Conservation (phyloP, 441 rosid genomes). For the Capsella rubella region DNA sequence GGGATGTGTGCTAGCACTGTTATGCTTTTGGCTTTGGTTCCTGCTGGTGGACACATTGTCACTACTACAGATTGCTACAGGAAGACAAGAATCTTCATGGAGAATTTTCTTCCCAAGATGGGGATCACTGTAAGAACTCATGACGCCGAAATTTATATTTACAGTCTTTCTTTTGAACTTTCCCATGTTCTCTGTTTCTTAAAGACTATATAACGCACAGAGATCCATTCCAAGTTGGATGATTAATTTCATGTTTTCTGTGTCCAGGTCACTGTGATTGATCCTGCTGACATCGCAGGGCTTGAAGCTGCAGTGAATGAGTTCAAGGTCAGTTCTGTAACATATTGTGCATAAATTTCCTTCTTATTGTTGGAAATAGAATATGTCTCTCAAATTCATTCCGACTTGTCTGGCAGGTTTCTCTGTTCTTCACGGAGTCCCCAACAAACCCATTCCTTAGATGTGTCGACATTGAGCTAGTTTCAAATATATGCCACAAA, state of each 20-base stretch:
- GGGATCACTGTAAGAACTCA: constrained; percentile 71
- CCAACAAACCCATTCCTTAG: constrained; percentile 97
- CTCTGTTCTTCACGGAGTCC: constrained; percentile 93
- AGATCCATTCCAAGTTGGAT: constrained; percentile 4
- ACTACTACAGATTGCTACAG: constrained; percentile 98
- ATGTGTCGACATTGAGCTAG: constrained; percentile 92
- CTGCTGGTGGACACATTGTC: constrained; percentile 94
- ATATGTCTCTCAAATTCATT: constrained; percentile 17
- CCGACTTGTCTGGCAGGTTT: constrained; percentile 60
- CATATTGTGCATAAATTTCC: background rate
- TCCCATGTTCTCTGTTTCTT: constrained; percentile 9
- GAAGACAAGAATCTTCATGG: constrained; percentile 96
- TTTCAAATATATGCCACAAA: constrained; percentile 83
- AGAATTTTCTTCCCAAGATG: constrained; percentile 89
- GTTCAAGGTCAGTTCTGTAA: constrained; percentile 61
- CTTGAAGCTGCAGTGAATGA: constrained; percentile 76
- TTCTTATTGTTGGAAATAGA: background rate
- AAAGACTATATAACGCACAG: background rate
- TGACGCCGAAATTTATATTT: background rate
- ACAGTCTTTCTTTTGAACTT: background rate
- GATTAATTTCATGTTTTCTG: constrained; percentile 26
- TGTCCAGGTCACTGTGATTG: constrained; percentile 90
- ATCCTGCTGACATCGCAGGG: constrained; percentile 88
- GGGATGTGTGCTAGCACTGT: constrained; percentile 98
- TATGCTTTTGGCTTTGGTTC: constrained; percentile 92